Conservation (phyloP, 805 yeast genomes). For the Nakazawaea populi region DNA sequence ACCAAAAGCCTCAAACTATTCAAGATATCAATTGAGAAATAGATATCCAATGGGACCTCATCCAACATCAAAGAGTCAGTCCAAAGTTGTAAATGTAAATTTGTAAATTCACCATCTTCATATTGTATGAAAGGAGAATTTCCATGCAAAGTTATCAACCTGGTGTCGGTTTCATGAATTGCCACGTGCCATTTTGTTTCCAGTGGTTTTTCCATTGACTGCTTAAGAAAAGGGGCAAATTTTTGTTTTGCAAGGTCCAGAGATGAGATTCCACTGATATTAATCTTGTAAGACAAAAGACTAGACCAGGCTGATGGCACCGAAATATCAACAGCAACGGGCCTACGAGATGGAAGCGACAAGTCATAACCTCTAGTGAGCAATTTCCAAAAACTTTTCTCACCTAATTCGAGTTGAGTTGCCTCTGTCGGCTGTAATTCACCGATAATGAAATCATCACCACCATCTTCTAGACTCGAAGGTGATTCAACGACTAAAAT, state of each 20-base stretch:
- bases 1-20: slow-evolving; percentile 64
- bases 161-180: slow-evolving; percentile 31
- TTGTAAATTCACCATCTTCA: slow-evolving; percentile 17
- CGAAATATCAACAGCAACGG: slow-evolving; percentile 41
- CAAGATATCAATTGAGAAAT: slow-evolving; percentile 43
- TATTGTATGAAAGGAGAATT: slow-evolving; percentile 67
- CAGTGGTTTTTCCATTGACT: slow-evolving; percentile 53
- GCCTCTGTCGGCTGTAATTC: slow-evolving; percentile 24
- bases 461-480: slow-evolving; percentile 10
- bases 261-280: slow-evolving; percentile 5
- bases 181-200: slow-evolving; percentile 81
- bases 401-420: slow-evolving; percentile 22
- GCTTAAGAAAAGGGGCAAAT: slow-evolving; percentile 65
- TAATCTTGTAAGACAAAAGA: slow-evolving; percentile 45
- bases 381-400: slow-evolving; percentile 29
- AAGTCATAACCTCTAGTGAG: slow-evolving; percentile 33
- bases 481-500: slow-evolving; percentile 40
- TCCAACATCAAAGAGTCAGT: slow-evolving; percentile 29
- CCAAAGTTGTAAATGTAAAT: slow-evolving; percentile 42
- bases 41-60: slow-evolving; percentile 31
- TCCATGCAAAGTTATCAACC: slow-evolving; percentile 47
- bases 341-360: slow-evolving; percentile 35
- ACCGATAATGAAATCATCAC: slow-evolving; percentile 30
- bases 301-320: slow-evolving; percentile 58
- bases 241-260: slow-evolving; percentile 23